Conservation (phyloP, 1,139 yeast species). For the Pneumocystis murina region DNA sequence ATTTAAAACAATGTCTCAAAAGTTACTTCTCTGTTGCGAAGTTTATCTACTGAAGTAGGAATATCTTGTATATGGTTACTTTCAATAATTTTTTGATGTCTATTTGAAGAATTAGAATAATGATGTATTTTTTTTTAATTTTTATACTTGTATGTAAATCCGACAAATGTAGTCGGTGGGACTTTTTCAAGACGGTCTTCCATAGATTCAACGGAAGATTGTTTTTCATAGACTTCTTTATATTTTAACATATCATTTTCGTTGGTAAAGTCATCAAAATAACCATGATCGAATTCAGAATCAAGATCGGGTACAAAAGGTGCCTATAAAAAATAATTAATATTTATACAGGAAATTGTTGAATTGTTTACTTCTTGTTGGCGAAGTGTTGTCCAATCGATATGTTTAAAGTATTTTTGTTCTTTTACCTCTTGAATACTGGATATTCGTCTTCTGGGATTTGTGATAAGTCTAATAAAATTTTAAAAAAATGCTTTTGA, state of each 20-base stretch:
- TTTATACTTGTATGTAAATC: constrained; percentile 82
- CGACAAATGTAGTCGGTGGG: constrained; percentile 63
- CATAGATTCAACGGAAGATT: constrained; percentile 66
- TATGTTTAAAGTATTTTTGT: constrained; percentile 70
- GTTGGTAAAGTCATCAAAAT: constrained; percentile 92
- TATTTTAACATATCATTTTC: constrained; percentile 96
- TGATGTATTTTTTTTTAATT: constrained; percentile 13
- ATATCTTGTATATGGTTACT: background rate
- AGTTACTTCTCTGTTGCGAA: background rate
- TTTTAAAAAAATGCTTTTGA: background rate
- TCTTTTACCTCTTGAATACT: constrained; percentile 66
- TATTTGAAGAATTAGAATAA: background rate
- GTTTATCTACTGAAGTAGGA: background rate
- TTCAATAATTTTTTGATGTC: background rate
- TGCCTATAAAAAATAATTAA: constrained; percentile 30
- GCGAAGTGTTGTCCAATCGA: constrained; percentile 62
- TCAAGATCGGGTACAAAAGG: constrained; percentile 96
- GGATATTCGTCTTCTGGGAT: constrained; percentile 59
- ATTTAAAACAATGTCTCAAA: background rate
- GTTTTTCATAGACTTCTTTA: constrained; percentile 88
- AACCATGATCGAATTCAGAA: constrained; percentile 95
- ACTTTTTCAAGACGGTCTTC: constrained; percentile 44
- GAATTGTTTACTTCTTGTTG: constrained; percentile 27
- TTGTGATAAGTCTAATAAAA: constrained; percentile 45
- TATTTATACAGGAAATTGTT: background rate